These are phyloP conservation scores for Fusarium algeriense DNA, from an alignment of 2,329 filamentous ascomycete genomes.

Conservation along the genomic window DNA sequence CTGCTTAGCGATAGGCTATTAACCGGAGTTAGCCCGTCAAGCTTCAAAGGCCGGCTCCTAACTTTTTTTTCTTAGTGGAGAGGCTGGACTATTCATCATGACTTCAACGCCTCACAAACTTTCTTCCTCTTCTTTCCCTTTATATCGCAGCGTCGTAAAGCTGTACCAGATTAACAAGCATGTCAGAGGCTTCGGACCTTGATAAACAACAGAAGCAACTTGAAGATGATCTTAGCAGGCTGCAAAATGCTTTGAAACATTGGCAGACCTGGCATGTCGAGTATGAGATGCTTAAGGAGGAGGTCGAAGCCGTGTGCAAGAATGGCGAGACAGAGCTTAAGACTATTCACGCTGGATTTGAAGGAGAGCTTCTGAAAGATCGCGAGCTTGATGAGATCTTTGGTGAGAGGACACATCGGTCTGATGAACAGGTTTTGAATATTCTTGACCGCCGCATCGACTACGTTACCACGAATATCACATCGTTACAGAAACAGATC, in stretches of 20 bases:
- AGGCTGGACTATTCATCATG: conserved; percentile 29
- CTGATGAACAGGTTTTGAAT: conserved; percentile 66
- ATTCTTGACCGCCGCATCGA: conserved; percentile 79
- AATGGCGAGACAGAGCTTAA: conserved; percentile 64
- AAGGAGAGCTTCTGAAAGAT: conserved; percentile 71
- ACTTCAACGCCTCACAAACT: conserved; percentile 18
- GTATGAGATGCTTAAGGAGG: conserved; percentile 89
- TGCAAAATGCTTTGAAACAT: conserved; percentile 81
- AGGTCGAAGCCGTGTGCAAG: conserved; percentile 71
- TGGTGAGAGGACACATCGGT: conserved; percentile 46
- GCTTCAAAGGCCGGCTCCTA: conserved; percentile 18
- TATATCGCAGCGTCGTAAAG: conserved; percentile 11
- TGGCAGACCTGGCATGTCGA: conserved; percentile 94
- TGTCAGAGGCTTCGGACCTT: conserved; percentile 71
- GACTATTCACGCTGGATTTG: conserved; percentile 68
- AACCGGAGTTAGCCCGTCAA: conserved; percentile 46
- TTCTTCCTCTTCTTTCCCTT: conserved; percentile 20
- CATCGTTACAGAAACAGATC: conserved; percentile 79
- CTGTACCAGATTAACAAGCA: conserved; percentile 45
- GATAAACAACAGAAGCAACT: conserved; percentile 81
- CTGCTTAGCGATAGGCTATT: conserved; percentile 3
- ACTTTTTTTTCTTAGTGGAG: conserved; percentile 27
- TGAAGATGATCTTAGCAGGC: conserved; percentile 76
- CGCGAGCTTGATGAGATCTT: conserved; percentile 66
- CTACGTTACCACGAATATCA: conserved; percentile 87